Percentiles rank a stretch among this genome's conserved stretches.
These are phyloP conservation scores for Clitopilus hobsonii DNA, from an alignment of 768 basidiomycete genomes.

Conservation along the genomic window DNA sequence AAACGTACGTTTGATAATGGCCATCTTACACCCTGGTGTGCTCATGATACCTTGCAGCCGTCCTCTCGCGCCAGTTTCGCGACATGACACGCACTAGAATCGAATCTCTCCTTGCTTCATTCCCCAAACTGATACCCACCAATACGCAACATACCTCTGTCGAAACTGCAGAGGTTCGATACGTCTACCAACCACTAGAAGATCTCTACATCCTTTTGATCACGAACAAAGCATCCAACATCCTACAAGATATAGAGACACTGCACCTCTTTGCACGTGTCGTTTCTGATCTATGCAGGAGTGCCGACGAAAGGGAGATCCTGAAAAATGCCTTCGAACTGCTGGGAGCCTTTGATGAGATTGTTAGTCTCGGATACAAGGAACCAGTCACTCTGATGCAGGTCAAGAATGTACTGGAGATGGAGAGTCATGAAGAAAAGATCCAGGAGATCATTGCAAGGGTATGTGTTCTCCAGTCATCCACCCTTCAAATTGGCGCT, in stretches of 20 bases:
- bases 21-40: not conserved
- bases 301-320: conserved; percentile 86
- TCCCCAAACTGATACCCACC: conserved; percentile 94
- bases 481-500: not conserved
- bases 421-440: conserved; percentile 91
- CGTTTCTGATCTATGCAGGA: conserved; percentile 87
- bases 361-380: conserved; percentile 84
- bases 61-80: conserved; percentile 94
- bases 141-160: conserved; percentile 96
- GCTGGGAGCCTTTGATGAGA: conserved; percentile 93
- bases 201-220: conserved; percentile 96
- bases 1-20: conserved; percentile 61
- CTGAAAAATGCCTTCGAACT: conserved; percentile 89
- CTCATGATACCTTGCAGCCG: conserved; percentile 48
- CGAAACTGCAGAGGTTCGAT: conserved; percentile 91
- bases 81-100: conserved; percentile 90
- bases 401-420: conserved; percentile 74
- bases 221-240: conserved; percentile 99
- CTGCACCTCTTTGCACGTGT: conserved; percentile 91
- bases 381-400: conserved; percentile 78
- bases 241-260: conserved; percentile 96
- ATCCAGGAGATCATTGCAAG: conserved; percentile 98
- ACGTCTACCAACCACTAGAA: conserved; percentile 94
- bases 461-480: conserved; percentile 38
- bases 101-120: conserved; percentile 93